A percentile compares a stretch with the other conserved stretches of the same genome.
These are phyloP conservation scores for Sporothrix inflata DNA, from an alignment of 2,329 filamentous ascomycete genomes.

Conservation along the genomic window DNA sequence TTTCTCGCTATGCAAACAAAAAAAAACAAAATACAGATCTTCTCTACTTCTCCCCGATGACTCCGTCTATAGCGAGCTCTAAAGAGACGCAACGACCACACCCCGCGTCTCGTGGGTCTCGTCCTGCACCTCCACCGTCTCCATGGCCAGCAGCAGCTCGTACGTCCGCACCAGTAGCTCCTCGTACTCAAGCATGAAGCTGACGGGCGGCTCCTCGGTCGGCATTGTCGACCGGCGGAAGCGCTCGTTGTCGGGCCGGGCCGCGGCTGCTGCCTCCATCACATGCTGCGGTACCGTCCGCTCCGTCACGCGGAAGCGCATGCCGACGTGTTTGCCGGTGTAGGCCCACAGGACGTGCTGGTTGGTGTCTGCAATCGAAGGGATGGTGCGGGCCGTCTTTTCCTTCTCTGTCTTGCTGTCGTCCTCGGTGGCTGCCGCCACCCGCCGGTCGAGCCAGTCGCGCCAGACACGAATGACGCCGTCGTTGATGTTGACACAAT, in stretches of 20 bases:
- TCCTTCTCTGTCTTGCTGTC: slow-evolving; percentile 14
- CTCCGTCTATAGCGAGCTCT: neutral
- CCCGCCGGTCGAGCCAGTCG: slow-evolving; percentile 62
- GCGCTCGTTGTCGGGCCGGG: slow-evolving; percentile 46
- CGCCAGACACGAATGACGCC: slow-evolving; percentile 72
- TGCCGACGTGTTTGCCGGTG: slow-evolving; percentile 62
- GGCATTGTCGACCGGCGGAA: slow-evolving; percentile 56
- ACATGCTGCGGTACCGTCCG: slow-evolving; percentile 41
- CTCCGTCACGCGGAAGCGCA: slow-evolving; percentile 67
- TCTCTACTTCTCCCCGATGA: too few species aligned
- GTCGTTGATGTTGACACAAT: slow-evolving; percentile 68
- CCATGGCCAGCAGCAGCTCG: slow-evolving; percentile 65
- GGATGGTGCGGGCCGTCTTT: slow-evolving; percentile 24
- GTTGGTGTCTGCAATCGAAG: slow-evolving; percentile 29
- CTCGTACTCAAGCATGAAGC: slow-evolving; percentile 72
- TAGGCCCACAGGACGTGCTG: slow-evolving; percentile 69
- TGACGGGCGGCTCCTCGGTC: slow-evolving; percentile 65
- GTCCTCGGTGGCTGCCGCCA: slow-evolving; percentile 31
- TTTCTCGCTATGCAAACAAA: too few species aligned
- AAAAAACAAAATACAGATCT: too few species aligned
- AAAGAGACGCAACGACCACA: neutral
- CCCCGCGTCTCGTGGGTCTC: slow-evolving; percentile 29
- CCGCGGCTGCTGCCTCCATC: neutral
- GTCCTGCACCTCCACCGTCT: slow-evolving; percentile 65
- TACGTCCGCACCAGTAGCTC: slow-evolving; percentile 69